Evolutionary conservation across 1,284 basidiomycete species (phyloP).

Genomic region (Ganoderma meredithae): DNA sequence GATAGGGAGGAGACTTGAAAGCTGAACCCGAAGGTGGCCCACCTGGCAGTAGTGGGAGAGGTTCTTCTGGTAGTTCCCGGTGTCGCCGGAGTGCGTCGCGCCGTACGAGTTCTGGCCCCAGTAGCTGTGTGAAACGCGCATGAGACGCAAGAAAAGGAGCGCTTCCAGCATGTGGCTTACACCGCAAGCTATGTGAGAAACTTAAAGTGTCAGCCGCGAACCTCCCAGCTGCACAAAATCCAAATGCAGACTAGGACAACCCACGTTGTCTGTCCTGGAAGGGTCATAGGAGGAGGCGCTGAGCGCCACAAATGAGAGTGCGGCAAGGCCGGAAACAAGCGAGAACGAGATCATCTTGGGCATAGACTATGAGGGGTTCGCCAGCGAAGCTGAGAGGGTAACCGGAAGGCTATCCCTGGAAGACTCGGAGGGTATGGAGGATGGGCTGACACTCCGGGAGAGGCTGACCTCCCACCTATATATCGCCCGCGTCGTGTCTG

Average conservation of each 20-base stretch:
- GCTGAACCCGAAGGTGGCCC: neutral
- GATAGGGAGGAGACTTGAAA: too few species aligned
- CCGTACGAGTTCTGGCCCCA: slow-evolving; percentile 68
- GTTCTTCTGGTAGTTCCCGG: slow-evolving; percentile 56
- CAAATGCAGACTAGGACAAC: slow-evolving; percentile 7
- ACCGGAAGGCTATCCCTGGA: neutral
- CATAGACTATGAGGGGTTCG: neutral
- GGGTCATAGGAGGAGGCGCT: slow-evolving; percentile 35
- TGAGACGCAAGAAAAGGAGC: neutral
- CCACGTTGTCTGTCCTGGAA: slow-evolving; percentile 39
- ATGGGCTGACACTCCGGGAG: neutral
- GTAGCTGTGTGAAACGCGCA: slow-evolving; percentile 37
- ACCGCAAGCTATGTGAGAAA: slow-evolving; percentile 2
- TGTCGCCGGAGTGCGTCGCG: slow-evolving; percentile 51
- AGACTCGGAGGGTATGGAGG: neutral
- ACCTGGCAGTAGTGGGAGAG: slow-evolving; percentile 61
- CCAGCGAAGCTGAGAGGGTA: neutral
- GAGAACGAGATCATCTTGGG: slow-evolving; percentile 24
- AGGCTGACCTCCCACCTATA: neutral
- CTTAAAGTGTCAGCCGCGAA: neutral
- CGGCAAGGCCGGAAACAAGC: slow-evolving; percentile 25
- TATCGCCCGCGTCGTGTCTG: neutral
- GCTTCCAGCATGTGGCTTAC: neutral
- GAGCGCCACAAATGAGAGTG: slow-evolving; percentile 22
- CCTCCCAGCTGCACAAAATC: neutral